Evolutionary conservation across 192 early-diverging fungal genomes (phyloP).

Genomic region (Pilobolus umbonatus): DNA sequence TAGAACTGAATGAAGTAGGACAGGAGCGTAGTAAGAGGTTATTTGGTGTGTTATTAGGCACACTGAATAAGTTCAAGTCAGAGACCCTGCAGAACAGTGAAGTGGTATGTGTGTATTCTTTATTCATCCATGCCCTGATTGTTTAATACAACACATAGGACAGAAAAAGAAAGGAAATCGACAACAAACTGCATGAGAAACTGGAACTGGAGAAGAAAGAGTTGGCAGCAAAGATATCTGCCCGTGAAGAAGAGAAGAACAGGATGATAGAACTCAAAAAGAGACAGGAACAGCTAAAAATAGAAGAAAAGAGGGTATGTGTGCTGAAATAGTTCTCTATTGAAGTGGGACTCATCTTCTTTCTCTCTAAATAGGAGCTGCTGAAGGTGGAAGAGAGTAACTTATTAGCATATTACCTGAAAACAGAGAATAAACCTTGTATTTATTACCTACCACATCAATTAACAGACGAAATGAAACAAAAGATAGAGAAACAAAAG

Average conservation of each 20-base stretch:
- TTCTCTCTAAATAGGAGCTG: slow-evolving; percentile 1
- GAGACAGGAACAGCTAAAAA: slow-evolving; percentile 12
- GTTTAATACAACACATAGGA: slow-evolving; percentile 22
- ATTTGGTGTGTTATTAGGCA: slow-evolving; percentile 50
- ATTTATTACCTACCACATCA: slow-evolving; percentile 32
- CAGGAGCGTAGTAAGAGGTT: slow-evolving; percentile 39
- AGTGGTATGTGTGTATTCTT: slow-evolving; percentile 31
- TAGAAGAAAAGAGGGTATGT: slow-evolving; percentile 7
- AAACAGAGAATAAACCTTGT: slow-evolving; percentile 23
- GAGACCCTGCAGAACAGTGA: slow-evolving; percentile 39
- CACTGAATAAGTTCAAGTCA: slow-evolving; percentile 51
- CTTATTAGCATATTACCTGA: slow-evolving; percentile 29
- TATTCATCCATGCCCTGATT: background rate
- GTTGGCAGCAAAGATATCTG: slow-evolving; percentile 30
- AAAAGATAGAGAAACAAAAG: slow-evolving; percentile 3
- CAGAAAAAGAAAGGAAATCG: slow-evolving; percentile 40
- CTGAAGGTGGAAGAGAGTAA: slow-evolving; percentile 16
- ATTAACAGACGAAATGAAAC: slow-evolving; percentile 12
- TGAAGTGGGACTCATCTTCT: background rate
- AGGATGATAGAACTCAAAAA: slow-evolving; percentile 15
- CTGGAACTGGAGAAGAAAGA: slow-evolving; percentile 41
- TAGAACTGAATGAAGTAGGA: slow-evolving; percentile 30
- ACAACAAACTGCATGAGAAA: slow-evolving; percentile 39
- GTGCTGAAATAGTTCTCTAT: background rate
- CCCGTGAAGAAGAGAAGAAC: slow-evolving; percentile 36